Percentiles rank a stretch among this genome's conserved stretches.
Conservation (phyloP, 2,329 filamentous ascomycete genomes). For the Sclerotiophoma versabilis region DNA sequence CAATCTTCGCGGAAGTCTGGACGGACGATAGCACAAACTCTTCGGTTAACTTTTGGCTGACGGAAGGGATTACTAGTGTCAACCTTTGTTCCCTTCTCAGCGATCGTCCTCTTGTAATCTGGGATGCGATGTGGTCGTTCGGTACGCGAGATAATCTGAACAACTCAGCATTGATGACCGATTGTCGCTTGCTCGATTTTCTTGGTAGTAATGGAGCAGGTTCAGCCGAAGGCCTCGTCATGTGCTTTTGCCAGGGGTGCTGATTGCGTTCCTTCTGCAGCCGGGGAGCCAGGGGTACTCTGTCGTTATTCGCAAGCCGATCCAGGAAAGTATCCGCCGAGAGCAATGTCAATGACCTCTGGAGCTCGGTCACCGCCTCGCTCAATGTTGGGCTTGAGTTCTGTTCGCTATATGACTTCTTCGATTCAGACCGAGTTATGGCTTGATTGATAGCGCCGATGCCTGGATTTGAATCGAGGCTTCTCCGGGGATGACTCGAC, state of each 20-base stretch:
- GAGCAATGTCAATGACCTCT: conserved; percentile 44
- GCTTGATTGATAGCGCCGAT: conserved; percentile 37
- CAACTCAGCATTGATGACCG: conserved; percentile 20
- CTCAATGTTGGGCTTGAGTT: conserved; percentile 55
- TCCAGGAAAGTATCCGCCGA: conserved; percentile 43
- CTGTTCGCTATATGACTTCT: conserved; percentile 18
- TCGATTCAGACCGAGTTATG: conserved; percentile 28
- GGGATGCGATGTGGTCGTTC: conserved; percentile 41
- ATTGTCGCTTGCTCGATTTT: conserved; percentile 53
- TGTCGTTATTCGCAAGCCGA: conserved; percentile 49
- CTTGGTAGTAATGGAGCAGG: conserved; percentile 49
- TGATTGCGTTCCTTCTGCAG: conserved; percentile 23
- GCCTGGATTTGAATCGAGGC: conserved; percentile 20
- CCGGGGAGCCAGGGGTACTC: conserved; percentile 28
- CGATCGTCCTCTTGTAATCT: conserved; percentile 30
- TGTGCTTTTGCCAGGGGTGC: conserved; percentile 10
- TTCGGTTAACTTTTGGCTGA: conserved; percentile 28
- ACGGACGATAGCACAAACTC: conserved; percentile 32
- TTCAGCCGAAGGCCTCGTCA: conserved; percentile 14
- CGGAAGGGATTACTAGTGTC: conserved; percentile 33
- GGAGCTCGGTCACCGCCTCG: conserved; percentile 53
- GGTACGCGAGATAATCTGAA: conserved; percentile 36
- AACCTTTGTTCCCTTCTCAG: conserved; percentile 26
- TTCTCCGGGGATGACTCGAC: conserved; percentile 24
- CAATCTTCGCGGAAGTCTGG: conserved; percentile 22